phyloP scores from a whole-genome alignment of 441 rosid species.

The Brassica hybrid region DNA sequence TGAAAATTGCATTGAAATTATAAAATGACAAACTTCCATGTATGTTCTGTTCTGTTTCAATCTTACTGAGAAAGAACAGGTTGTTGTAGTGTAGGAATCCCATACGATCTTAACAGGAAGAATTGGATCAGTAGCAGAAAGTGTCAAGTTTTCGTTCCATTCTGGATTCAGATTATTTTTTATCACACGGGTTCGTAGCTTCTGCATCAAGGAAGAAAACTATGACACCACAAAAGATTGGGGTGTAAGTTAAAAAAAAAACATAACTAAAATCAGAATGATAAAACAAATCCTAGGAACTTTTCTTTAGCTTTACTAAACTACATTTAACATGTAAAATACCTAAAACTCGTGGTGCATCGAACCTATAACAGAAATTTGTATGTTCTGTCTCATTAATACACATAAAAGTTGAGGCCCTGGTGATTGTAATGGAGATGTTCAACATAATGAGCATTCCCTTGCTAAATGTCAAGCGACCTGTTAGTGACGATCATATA shows the following conservation, averaged over 20 bases:
- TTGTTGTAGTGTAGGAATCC: constrained; percentile 3
- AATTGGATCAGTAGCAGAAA: constrained; percentile 48
- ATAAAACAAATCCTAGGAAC: not conserved
- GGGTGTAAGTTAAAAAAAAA: not conserved
- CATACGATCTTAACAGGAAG: constrained; percentile 58
- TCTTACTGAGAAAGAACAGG: not conserved
- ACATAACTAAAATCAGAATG: no score
- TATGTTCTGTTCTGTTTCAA: not conserved
- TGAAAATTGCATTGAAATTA: not conserved
- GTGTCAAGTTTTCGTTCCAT: constrained; percentile 71
- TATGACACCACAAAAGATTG: not conserved
- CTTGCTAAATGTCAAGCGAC: not conserved
- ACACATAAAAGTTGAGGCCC: not conserved
- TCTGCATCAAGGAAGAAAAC: constrained; percentile 44
- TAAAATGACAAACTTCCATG: not conserved
- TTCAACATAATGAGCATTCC: not conserved
- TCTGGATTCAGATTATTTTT: constrained; percentile 58
- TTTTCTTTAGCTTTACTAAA: not conserved
- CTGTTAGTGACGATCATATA: not conserved
- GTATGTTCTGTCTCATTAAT: not conserved
- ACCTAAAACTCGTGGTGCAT: not conserved
- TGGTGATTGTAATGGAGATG: not conserved
- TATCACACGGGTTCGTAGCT: constrained; percentile 60
- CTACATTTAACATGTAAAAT: not conserved
- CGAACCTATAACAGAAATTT: not conserved